A percentile compares a stretch with the other conserved stretches of the same genome.
Conservation (phyloP, 495 filamentous ascomycete species). For the Neurospora sp. region DNA sequence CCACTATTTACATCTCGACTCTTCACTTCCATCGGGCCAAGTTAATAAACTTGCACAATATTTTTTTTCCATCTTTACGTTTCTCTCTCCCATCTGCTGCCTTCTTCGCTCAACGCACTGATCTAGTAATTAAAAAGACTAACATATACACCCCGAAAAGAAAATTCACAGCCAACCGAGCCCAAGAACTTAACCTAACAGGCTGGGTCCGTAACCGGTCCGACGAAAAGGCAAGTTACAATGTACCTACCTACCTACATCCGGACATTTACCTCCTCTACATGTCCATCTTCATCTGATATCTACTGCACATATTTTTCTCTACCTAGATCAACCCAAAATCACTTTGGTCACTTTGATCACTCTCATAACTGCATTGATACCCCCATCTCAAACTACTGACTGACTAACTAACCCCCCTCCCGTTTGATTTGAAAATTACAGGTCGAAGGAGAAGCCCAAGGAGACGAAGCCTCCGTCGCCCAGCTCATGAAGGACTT, state of each 20-base stretch:
- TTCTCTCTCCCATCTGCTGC: too few relatives aligned
- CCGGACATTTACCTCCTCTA: background rate
- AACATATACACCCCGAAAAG: slow-evolving; percentile 26
- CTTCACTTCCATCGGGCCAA: too few relatives aligned
- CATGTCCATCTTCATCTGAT: background rate
- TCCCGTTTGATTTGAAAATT: background rate
- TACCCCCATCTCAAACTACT: too few relatives aligned
- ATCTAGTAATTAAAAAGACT: background rate
- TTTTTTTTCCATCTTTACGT: too few relatives aligned
- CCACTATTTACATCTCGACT: too few relatives aligned
- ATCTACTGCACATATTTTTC: background rate
- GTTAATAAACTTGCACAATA: too few relatives aligned
- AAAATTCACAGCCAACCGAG: slow-evolving; percentile 61
- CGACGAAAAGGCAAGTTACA: slow-evolving; percentile 51
- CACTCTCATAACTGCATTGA: background rate
- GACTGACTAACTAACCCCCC: background rate
- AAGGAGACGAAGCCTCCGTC: slow-evolving; percentile 56
- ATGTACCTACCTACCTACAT: background rate
- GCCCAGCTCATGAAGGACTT: slow-evolving; percentile 65
- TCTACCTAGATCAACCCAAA: background rate
- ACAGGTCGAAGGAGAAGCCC: slow-evolving; percentile 85
- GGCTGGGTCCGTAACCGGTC: slow-evolving; percentile 73
- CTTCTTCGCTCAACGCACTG: too few relatives aligned
- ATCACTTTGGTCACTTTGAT: background rate
- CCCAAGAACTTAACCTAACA: slow-evolving; percentile 52